Evolutionary conservation across 345 rosid species (phyloP), one percentile per base, ranked within the genome.

Genomic region (Rhodomyrtus tomentosa): DNA sequence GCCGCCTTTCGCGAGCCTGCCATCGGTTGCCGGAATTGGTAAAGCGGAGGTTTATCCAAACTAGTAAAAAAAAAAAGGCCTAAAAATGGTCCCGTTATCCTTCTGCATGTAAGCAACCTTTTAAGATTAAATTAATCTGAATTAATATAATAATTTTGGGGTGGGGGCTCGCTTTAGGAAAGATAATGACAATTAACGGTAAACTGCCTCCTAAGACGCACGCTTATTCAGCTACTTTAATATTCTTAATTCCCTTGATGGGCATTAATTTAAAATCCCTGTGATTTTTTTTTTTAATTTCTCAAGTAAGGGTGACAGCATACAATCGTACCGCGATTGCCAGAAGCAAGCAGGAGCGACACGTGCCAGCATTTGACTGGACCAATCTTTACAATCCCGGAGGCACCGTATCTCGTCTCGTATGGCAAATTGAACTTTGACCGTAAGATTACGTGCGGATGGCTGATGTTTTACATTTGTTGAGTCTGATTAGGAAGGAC

Each of bases 101-200:
- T 45, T 18, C 25, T 13, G 14, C 14, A 68, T 21, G 45, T 5
- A 8, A 36, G 79, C 79, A 36, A 24, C 45, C 38, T 68, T 36
- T 36, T 2, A 36, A 42, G 24, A 68, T 68, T 32, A 29, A 36
- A 40, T 32, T 20, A 79, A 52, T 53, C 36, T 6, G 59, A 73
- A 53, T 0, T 22, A 49, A 85, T 49, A 40, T 1, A 3, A 15
- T 58, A 38, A 12, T 29, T 74, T 53, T 18, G 48, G 51, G 38
- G 32, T 4, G 80, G 49, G 58, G 53, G 27, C 10, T 13, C 50
- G 62, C 73, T 56, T 86, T 82, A 42, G n/a, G 80, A 22, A 55
- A 68, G 88, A 91, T 81, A 81, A 36, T 86, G 92, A 91, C 90
- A 87, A 91, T 81, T 89, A 91, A 90, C 93, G 89, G 92, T 90